Percentiles rank a stretch among this genome's conserved stretches.
Evolutionary conservation across 306 rosid genomes (phyloP).

Genomic region (Urtica urens): DNA sequence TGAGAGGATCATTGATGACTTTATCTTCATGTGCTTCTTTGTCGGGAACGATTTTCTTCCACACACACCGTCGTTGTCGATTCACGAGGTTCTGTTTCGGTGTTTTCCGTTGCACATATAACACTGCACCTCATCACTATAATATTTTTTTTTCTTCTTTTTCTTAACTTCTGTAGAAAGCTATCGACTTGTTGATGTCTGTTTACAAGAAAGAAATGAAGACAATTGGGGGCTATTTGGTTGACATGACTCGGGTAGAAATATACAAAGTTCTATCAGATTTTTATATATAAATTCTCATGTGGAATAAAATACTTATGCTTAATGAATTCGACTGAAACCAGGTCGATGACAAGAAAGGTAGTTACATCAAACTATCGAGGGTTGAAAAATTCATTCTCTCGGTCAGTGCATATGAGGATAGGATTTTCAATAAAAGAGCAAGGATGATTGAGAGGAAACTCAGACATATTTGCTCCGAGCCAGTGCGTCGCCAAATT

Average conservation of each 20-base stretch:
- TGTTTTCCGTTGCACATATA: too few species aligned
- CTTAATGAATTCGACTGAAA: background rate
- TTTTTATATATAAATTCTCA: background rate
- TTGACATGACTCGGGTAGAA: conserved; percentile 36
- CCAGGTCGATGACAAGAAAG: conserved; percentile 23
- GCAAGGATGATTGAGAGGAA: conserved; percentile 9
- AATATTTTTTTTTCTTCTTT: background rate
- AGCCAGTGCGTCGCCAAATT: conserved; percentile 26
- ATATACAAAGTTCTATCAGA: background rate
- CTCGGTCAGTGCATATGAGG: conserved; percentile 34
- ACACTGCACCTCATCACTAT: too few species aligned
- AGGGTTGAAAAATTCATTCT: conserved; percentile 46
- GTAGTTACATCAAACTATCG: conserved; percentile 28
- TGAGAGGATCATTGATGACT: conserved; percentile 49
- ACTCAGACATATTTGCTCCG: conserved; percentile 13
- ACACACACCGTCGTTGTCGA: conserved; percentile 37
- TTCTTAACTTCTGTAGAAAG: conserved; percentile 14
- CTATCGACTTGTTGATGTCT: conserved; percentile 33
- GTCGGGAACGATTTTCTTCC: conserved; percentile 64
- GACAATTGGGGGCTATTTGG: conserved; percentile 41
- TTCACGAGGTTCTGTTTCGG: conserved; percentile 40
- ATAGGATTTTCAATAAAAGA: conserved; percentile 35
- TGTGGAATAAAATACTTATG: background rate
- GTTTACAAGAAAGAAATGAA: conserved; percentile 37
- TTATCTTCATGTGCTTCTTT: conserved; percentile 42